A percentile compares a stretch with the other conserved stretches of the same genome.
Evolutionary conservation across 129 eudicot species (phyloP).

Genomic region (Ambrosia trifida): DNA sequence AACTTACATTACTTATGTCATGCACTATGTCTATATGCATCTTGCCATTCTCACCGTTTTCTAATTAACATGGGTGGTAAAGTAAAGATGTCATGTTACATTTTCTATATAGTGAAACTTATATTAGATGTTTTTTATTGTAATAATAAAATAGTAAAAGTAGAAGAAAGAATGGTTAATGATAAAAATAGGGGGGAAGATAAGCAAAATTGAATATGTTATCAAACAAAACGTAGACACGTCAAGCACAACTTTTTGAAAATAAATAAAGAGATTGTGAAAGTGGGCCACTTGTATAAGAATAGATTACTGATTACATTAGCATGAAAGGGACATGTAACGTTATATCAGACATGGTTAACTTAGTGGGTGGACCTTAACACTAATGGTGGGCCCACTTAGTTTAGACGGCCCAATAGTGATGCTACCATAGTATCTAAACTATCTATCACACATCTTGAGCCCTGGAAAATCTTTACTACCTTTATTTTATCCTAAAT

Average conservation of each 20-base stretch:
- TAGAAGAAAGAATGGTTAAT: neutral
- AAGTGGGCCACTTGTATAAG: conserved; percentile 34
- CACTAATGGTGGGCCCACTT: conserved; percentile 27
- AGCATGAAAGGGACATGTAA: conserved; percentile 19
- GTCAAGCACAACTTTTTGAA: conserved; percentile 32
- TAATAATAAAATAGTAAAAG: too few relatives aligned
- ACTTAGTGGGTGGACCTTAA: conserved; percentile 26
- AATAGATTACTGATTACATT: conserved; percentile 23
- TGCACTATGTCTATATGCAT: too few relatives aligned
- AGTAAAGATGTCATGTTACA: too few relatives aligned
- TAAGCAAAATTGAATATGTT: conserved; percentile 6
- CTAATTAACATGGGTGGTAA: too few relatives aligned
- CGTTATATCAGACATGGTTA: conserved; percentile 25
- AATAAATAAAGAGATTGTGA: neutral
- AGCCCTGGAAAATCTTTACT: neutral
- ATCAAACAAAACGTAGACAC: conserved; percentile 29
- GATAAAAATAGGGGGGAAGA: neutral
- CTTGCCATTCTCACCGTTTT: too few relatives aligned
- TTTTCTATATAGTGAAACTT: too few relatives aligned
- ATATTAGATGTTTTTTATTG: too few relatives aligned
- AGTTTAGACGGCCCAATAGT: conserved; percentile 6
- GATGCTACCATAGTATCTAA: neutral
- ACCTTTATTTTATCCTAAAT: neutral
- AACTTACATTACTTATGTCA: too few relatives aligned
- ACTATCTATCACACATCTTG: too few relatives aligned